phyloP scores from a whole-genome alignment of 2,329 filamentous ascomycete genomes.

The Aspergillus sp. region DNA sequence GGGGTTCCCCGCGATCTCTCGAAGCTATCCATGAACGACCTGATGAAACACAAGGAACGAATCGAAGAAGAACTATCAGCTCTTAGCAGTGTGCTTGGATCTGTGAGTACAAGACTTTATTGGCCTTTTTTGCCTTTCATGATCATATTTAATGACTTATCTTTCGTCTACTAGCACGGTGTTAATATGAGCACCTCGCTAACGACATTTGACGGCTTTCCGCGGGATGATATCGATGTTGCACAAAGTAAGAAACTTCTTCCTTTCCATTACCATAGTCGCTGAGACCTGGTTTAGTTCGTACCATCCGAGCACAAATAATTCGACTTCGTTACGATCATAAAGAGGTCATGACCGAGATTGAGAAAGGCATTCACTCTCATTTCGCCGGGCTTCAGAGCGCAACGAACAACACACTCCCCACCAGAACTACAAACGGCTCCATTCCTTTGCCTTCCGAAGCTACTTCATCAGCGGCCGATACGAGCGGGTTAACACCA shows the following conservation, averaged over 20 bases:
- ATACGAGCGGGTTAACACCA: slow-evolving; percentile 54
- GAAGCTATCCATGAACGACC: slow-evolving; percentile 71
- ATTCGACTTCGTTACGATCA: slow-evolving; percentile 91
- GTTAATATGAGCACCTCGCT: slow-evolving; percentile 90
- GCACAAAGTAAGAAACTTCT: slow-evolving; percentile 69
- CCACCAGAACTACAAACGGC: slow-evolving; percentile 24
- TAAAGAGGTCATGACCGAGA: slow-evolving; percentile 77
- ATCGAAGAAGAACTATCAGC: slow-evolving; percentile 85
- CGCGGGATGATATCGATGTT: slow-evolving; percentile 89
- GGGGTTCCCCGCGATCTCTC: slow-evolving; percentile 59
- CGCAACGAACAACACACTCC: slow-evolving; percentile 42
- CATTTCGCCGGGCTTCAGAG: slow-evolving; percentile 75
- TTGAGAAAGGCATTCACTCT: slow-evolving; percentile 84
- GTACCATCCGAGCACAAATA: slow-evolving; percentile 87
- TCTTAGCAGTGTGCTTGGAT: slow-evolving; percentile 81
- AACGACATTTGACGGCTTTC: slow-evolving; percentile 86
- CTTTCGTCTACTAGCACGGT: slow-evolving; percentile 66
- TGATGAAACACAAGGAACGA: slow-evolving; percentile 80
- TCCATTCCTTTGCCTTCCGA: slow-evolving; percentile 25
- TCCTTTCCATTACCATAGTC: neutral
- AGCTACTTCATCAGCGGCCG: slow-evolving; percentile 23
- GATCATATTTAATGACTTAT: slow-evolving; percentile 15
- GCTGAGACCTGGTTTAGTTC: slow-evolving; percentile 57
- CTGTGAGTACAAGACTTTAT: slow-evolving; percentile 55
- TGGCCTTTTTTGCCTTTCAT: slow-evolving; percentile 2